phyloP scores from a whole-genome alignment of 208 protist species.

The Tritrichomonas musculus region DNA sequence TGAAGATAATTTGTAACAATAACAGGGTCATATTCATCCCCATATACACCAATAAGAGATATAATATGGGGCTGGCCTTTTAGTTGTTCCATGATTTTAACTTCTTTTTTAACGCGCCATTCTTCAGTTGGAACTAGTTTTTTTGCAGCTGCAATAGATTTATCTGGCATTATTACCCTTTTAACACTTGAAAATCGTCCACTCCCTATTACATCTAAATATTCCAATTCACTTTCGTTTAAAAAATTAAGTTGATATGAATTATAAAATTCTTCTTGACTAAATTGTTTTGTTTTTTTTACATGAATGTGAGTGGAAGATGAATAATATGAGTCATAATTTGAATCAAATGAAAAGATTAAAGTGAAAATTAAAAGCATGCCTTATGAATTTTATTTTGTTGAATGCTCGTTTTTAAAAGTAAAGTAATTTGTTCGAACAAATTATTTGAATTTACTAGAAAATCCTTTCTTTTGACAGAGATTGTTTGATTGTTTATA shows the following conservation, averaged over 20 bases:
- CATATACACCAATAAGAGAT: neutral
- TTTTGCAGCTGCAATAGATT: neutral
- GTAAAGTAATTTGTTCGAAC: too few relatives aligned
- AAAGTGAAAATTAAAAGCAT: too few relatives aligned
- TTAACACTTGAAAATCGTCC: neutral
- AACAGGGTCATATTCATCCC: neutral
- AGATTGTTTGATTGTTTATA: too few relatives aligned
- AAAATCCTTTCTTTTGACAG: too few relatives aligned
- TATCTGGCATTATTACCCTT: neutral
- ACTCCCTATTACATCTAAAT: neutral
- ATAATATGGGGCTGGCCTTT: neutral
- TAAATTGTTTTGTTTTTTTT: too few relatives aligned
- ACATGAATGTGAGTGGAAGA: too few relatives aligned
- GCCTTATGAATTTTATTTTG: too few relatives aligned
- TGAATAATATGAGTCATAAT: too few relatives aligned
- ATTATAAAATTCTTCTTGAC: too few relatives aligned
- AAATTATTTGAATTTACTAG: too few relatives aligned
- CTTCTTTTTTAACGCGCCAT: constrained; percentile 2
- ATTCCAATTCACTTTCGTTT: neutral
- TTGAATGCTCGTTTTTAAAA: too few relatives aligned
- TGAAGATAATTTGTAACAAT: neutral
- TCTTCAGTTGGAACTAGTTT: neutral
- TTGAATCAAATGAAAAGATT: too few relatives aligned
- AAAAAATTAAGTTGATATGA: neutral
- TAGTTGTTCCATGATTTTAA: neutral